Base-by-base conservation (phyloP, 345 rosid species). In the Streptanthus diversifolius region DNA sequence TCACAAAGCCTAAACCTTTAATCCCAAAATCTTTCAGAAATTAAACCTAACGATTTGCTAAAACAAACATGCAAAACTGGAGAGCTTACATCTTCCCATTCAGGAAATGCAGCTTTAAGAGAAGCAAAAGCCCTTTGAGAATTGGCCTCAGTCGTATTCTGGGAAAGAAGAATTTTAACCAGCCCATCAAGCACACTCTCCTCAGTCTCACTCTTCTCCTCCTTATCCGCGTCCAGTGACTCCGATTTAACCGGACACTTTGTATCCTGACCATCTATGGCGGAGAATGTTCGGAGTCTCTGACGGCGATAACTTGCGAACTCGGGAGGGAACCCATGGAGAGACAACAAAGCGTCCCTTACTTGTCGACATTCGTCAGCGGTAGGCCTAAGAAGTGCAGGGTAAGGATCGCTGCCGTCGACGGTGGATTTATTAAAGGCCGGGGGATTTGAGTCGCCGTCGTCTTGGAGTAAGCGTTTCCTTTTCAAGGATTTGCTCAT, bases 181-280 rank as follows among this genome's bases (percentile, higher is more conserved):
- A 90, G 73, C 30, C 97, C 98, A 72, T 91, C 96, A 68, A 93
- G 80, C 62, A 93, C 96, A 53, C 80, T 87, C 80, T 89, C 97
- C 18, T 75, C 75, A 3, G 1, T 29, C 21, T 29, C 60, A 14
- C 12, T n/a, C 11, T 41, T 71, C 7, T 36, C 71, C n/a, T 52
- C 78, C 25, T 30, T 76, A 30, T 17, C 47, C 7, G 3, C 57
- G 48, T 39, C 30, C 66, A 61, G 68, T 0, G 66, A 68, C 70
- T 73, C 79, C 19, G 80, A 30, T 62, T 82, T 61, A 10, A 48
- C 56, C 8, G 47, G 47, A 25, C 58, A 49, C 5, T 41, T 12
- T 25, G 54, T 12, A 13, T 18, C 43, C 3, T 11, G 10, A 49
- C 12, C 63, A 32, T 68, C 70, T 0, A 39, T 63, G 15, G 27